Conservation (phyloP, 2,329 filamentous ascomycete species). For the Botrytis tulipae region DNA sequence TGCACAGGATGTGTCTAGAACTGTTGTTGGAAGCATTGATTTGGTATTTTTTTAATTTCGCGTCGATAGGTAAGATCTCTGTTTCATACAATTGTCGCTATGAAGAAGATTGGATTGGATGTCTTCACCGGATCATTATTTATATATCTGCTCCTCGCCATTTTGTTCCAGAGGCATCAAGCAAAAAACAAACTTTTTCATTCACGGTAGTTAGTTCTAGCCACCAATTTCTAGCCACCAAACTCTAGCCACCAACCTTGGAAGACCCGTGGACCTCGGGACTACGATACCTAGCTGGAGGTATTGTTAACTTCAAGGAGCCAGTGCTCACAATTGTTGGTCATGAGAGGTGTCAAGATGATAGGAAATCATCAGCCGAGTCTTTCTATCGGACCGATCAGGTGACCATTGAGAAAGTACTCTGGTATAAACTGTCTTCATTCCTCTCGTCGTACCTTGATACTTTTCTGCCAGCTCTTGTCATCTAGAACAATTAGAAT, state of each 20-base stretch:
- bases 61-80: not conserved
- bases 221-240: not conserved
- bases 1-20: not conserved
- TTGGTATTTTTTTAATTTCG: not conserved
- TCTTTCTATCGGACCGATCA: constrained; percentile 13
- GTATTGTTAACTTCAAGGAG: constrained; percentile 4
- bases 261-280: too few relatives aligned
- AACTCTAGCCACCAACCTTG: not conserved
- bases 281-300: not conserved
- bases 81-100: not conserved
- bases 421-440: not conserved
- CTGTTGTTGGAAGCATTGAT: not conserved
- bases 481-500: not conserved
- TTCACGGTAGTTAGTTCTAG: not conserved
- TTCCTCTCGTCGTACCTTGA: not conserved
- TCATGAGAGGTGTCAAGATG: constrained; percentile 6
- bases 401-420: not conserved
- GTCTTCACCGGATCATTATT: not conserved
- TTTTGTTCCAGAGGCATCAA: not conserved
- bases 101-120: not conserved
- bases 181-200: too few relatives aligned
- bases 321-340: constrained; percentile 11
- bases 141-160: not conserved
- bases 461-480: not conserved
- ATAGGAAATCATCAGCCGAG: constrained; percentile 11